Conservation (phyloP, 805 yeast species). For the Kodamaea leandrae region DNA sequence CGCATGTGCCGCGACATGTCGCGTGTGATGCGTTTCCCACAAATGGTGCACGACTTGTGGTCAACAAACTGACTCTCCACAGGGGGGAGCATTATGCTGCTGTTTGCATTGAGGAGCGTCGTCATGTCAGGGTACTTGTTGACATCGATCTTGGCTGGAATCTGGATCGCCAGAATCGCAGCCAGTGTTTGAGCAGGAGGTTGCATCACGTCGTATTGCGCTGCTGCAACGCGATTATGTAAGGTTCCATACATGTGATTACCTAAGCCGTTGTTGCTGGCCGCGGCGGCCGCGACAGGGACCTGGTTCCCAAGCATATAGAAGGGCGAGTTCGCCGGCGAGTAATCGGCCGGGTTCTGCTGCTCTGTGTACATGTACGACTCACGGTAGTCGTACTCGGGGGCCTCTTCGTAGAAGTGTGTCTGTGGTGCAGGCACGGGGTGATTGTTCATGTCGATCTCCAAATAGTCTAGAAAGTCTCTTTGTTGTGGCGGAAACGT, state of each 20-base stretch:
- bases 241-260: neutral
- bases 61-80: constrained; percentile 42
- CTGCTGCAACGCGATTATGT: neutral
- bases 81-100: constrained; percentile 30
- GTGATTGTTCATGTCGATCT: constrained; percentile 10
- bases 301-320: constrained; percentile 4
- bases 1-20: constrained; percentile 63
- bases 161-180: constrained; percentile 10
- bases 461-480: constrained; percentile 8
- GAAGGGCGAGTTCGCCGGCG: constrained; percentile 10
- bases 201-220: constrained; percentile 5
- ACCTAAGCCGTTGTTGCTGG: too few relatives aligned
- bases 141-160: constrained; percentile 16
- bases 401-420: constrained; percentile 5
- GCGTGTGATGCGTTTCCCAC: constrained; percentile 53
- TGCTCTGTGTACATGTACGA: constrained; percentile 13
- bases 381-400: constrained; percentile 14
- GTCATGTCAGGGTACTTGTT: constrained; percentile 38
- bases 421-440: neutral
- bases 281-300: neutral
- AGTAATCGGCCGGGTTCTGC: constrained; percentile 8
- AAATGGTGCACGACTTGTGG: constrained; percentile 44
- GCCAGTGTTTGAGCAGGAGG: constrained; percentile 3
- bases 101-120: constrained; percentile 36
- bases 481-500: constrained; percentile 3